phyloP scores from a whole-genome alignment of 2,329 filamentous ascomycete species.

The Fusarium goolgardi region DNA sequence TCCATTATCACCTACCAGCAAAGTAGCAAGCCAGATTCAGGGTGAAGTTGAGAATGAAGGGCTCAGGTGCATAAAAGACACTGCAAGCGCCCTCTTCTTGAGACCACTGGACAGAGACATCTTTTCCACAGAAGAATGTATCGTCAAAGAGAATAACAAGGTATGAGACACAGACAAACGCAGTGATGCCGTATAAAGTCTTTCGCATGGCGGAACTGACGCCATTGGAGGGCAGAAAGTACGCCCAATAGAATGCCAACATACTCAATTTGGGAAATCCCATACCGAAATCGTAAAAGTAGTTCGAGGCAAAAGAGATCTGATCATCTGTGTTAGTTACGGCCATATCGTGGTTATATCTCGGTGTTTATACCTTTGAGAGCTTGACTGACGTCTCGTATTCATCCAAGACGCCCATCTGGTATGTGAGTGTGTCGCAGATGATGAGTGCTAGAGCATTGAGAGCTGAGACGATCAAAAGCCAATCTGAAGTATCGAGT shows the following conservation, averaged over 20 bases:
- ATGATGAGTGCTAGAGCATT: constrained; percentile 51
- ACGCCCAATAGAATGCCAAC: constrained; percentile 53
- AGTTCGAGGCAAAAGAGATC: constrained; percentile 53
- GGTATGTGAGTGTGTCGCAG: constrained; percentile 51
- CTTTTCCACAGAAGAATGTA: constrained; percentile 51
- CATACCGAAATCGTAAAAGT: constrained; percentile 54
- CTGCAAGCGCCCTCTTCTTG: constrained; percentile 53
- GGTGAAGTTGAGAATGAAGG: constrained; percentile 52
- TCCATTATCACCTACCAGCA: constrained; percentile 37
- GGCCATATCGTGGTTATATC: accelerated
- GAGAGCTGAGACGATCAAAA: constrained; percentile 47
- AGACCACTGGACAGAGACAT: constrained; percentile 52
- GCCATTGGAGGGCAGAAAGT: constrained; percentile 44
- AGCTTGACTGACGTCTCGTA: constrained; percentile 48
- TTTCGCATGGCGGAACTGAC: constrained; percentile 47
- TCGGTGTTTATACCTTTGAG: constrained; percentile 44
- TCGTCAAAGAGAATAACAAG: constrained; percentile 50
- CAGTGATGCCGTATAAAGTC: constrained; percentile 48
- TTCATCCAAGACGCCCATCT: constrained; percentile 49
- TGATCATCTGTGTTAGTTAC: constrained; percentile 5
- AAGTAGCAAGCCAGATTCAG: constrained; percentile 51
- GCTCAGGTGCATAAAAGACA: constrained; percentile 51
- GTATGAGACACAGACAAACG: constrained; percentile 50
- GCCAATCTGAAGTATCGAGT: constrained; percentile 47
- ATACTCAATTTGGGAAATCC: constrained; percentile 53